Evolutionary conservation across 108 stramenopile genomes (phyloP).

Genomic region (Poteriospumella lacustris): DNA sequence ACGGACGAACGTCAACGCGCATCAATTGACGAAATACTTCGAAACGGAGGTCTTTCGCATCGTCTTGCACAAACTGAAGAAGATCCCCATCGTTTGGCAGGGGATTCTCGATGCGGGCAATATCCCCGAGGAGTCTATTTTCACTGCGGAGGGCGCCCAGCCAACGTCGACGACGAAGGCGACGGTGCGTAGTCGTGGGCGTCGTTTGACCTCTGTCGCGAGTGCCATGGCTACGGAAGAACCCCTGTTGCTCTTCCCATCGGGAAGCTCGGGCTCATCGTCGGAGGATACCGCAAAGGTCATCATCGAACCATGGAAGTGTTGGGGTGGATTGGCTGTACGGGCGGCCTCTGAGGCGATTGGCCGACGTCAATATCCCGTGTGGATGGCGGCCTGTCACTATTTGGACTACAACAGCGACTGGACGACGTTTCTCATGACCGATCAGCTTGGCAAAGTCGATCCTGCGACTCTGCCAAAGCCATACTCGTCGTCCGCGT

Average conservation of each 20-base stretch:
- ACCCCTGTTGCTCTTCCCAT: background rate
- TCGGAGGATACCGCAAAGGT: background rate
- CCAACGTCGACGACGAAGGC: too few species aligned
- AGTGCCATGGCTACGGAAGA: background rate
- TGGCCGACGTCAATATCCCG: background rate
- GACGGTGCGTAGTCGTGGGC: slow-evolving; percentile 15
- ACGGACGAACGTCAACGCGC: background rate
- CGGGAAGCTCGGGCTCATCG: too few species aligned
- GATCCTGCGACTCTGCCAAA: too few species aligned
- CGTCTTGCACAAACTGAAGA: background rate
- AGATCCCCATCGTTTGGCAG: slow-evolving; percentile 35
- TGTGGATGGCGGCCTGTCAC: background rate
- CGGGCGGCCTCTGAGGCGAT: background rate
- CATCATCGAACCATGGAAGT: slow-evolving; percentile 23
- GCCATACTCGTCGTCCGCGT: too few species aligned
- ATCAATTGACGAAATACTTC: background rate
- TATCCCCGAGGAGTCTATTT: background rate
- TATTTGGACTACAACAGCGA: background rate
- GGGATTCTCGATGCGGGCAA: slow-evolving; percentile 21
- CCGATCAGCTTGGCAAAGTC: too few species aligned
- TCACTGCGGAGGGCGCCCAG: background rate
- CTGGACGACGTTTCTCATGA: background rate
- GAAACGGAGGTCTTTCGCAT: slow-evolving; percentile 13
- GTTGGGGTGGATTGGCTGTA: slow-evolving; percentile 12
- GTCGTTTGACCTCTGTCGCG: slow-evolving; percentile 15